Evolutionary conservation across 805 yeast species (phyloP), one percentile per base, ranked within the genome.

Genomic region (Priceomyces carsonii): DNA sequence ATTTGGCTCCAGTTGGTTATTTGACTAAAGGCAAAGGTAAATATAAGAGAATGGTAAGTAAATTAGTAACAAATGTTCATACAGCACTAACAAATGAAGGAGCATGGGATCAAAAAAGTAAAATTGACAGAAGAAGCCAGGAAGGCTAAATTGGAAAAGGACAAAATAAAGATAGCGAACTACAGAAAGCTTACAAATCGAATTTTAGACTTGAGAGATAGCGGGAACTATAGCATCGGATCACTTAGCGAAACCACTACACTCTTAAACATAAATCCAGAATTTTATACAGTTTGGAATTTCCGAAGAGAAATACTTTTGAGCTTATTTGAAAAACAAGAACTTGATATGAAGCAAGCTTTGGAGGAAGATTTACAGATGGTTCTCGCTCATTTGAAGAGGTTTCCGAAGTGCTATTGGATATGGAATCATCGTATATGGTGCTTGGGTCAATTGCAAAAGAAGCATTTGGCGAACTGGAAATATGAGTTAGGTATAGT

Each of bases 361-460:
- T 63, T 83, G 27, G 66, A 67, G 1, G 56, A 63, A 3, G 99
- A 91, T 45, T 65, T 93, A 29, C 44, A 59, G 16, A 79, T 86
- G 51, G 70, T 80, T 1, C 67, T 82, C 63, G 59, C 55, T 0
- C 75, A 79, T 44, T 60, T 93, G 47, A 75, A 75, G 36, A 60
- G 69, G 37, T 81, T 62, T 45, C 98, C 99, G 1, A 93, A 93
- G 56, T 87, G 90, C 26, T 93, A 93, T 54, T 93, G 98, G 96
- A 81, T 93, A 8, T 93, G 98, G 97, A 85, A 82, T 48, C 97
- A 93, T 55, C 69, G 99, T 23, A 63, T 75, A 8, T 93, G 99
- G 98, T 74, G 85, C 28, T 59, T 91, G 25, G 48, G 47, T 35
- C 52, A 55, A 39, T 39, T 67, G 26, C 71, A 75, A 22, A 54